These are phyloP conservation scores for Zalaria obscura DNA, from an alignment of 2,329 filamentous ascomycete species.

Conservation along the genomic window DNA sequence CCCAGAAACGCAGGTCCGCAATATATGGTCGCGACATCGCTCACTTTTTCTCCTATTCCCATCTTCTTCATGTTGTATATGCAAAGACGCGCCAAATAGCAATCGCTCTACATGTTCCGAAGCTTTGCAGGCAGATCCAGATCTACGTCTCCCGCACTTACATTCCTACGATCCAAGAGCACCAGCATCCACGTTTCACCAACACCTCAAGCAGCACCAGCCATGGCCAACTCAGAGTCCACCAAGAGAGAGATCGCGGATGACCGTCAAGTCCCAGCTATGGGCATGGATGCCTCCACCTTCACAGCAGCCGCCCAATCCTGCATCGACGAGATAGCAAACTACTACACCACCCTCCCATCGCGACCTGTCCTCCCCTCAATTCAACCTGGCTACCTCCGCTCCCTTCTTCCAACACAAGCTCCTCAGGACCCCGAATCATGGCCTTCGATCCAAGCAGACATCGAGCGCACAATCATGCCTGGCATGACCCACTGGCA, in stretches of 20 bases:
- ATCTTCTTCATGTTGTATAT: no score
- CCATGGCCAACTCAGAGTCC: not conserved
- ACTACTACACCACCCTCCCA: slow-evolving; percentile 67
- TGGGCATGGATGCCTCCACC: slow-evolving; percentile 61
- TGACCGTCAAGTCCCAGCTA: slow-evolving; percentile 15
- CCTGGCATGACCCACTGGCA: slow-evolving; percentile 93
- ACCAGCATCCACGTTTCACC: no score
- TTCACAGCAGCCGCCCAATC: slow-evolving; percentile 66
- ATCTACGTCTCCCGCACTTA: no score
- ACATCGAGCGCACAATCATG: slow-evolving; percentile 76
- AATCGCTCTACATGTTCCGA: no score
- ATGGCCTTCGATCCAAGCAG: slow-evolving; percentile 68
- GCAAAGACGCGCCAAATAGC: no score
- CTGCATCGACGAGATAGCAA: slow-evolving; percentile 71
- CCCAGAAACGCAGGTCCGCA: no score
- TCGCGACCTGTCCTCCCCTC: slow-evolving; percentile 59
- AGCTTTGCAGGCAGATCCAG: not conserved
- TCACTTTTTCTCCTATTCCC: no score
- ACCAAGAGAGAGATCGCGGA: slow-evolving; percentile 6
- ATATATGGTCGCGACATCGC: no score
- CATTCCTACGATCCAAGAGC: no score
- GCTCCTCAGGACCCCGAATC: slow-evolving; percentile 54
- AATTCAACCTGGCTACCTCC: slow-evolving; percentile 75
- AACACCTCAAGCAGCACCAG: not conserved
- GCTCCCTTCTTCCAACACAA: slow-evolving; percentile 56